Percentiles rank a stretch among this genome's conserved stretches.
Conservation (phyloP, 2,329 filamentous ascomycete genomes). For the Fusarium metavorans region DNA sequence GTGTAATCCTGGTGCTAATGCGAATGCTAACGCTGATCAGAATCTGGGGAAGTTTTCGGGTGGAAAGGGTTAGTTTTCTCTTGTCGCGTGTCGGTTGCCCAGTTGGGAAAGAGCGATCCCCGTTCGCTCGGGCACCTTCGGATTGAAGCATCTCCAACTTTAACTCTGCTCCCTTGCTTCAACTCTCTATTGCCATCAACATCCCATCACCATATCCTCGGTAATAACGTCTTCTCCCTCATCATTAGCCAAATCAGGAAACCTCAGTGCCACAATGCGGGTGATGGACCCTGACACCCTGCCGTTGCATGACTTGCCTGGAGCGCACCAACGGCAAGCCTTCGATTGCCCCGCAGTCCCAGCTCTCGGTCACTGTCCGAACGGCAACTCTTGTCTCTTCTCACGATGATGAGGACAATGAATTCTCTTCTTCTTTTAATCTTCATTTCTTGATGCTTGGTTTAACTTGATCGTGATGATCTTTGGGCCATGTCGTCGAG, state of each 20-base stretch:
- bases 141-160: constrained; percentile 20
- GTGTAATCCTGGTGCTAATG: background rate
- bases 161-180: background rate
- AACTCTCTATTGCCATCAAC: too few relatives aligned
- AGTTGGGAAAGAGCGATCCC: constrained; percentile 18
- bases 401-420: constrained; percentile 22
- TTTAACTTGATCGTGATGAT: background rate
- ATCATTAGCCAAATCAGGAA: constrained; percentile 30
- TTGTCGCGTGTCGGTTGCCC: background rate
- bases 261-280: constrained; percentile 18
- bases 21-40: constrained; percentile 4
- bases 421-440: constrained; percentile 34
- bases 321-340: constrained; percentile 34
- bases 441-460: background rate
- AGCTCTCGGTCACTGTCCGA: constrained; percentile 46
- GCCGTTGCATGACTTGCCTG: constrained; percentile 32
- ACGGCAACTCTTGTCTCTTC: constrained; percentile 38
- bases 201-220: constrained; percentile 10
- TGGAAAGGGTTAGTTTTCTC: constrained; percentile 12
- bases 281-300: constrained; percentile 34
- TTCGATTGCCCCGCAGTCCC: constrained; percentile 35
- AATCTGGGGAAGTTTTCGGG: constrained; percentile 36
- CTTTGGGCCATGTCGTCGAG: background rate
- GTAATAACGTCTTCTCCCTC: constrained; percentile 11
- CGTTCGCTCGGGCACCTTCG: constrained; percentile 30